Conservation (phyloP, 306 rosid species). For the Malus orientalis region DNA sequence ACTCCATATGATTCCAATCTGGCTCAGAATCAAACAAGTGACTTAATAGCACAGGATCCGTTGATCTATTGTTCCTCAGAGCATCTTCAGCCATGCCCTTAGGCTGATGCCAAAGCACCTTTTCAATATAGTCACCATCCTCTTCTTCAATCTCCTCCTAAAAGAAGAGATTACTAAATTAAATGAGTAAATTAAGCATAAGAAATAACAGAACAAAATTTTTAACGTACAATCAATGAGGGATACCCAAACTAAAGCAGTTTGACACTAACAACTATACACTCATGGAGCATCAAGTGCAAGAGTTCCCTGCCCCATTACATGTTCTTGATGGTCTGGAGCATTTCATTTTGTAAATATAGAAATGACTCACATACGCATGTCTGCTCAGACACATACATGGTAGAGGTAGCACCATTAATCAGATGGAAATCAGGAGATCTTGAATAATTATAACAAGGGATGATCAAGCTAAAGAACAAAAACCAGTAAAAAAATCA, state of each 20-base stretch:
- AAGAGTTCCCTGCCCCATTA: not conserved
- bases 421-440: not conserved
- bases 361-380: not conserved
- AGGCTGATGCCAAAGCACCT: conserved; percentile 98
- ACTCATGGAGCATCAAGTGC: not conserved
- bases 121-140: conserved; percentile 88
- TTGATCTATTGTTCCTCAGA: conserved; percentile 55
- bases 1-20: conserved; percentile 85
- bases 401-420: not conserved
- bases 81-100: conserved; percentile 91
- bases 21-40: conserved; percentile 74
- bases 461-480: not conserved
- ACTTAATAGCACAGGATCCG: conserved; percentile 70
- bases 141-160: conserved; percentile 98
- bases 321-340: not conserved
- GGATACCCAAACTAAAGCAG: not conserved
- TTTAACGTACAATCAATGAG: not conserved
- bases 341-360: not conserved
- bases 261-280: not conserved
- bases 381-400: not conserved
- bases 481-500: not conserved
- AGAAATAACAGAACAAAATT: not conserved
- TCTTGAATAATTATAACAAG: not conserved
- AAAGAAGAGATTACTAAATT: conserved; percentile 14
- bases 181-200: conserved; percentile 1